Evolutionary conservation across 1,139 yeast genomes (phyloP).

Genomic region (Yamadazyma oceani): DNA sequence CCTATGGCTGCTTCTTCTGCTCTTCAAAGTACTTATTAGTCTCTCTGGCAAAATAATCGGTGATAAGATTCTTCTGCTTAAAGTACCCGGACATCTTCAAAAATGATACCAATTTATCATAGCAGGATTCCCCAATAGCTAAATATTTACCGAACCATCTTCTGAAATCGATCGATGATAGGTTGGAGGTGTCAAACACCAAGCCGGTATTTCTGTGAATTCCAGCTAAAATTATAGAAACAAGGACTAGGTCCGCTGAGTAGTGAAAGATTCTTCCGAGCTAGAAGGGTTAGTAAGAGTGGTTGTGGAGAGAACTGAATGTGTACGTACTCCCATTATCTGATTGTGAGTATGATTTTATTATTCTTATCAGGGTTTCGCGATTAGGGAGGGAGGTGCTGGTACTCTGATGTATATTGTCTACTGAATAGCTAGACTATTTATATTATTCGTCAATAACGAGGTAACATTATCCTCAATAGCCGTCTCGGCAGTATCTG

Average conservation of each 20-base stretch:
- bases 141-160: slow-evolving; percentile 55
- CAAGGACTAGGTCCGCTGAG: slow-evolving; percentile 56
- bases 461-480: slow-evolving; percentile 90
- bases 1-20: slow-evolving; percentile 14
- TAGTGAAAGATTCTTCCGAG: slow-evolving; percentile 56
- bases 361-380: too few species aligned
- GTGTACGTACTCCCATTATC: too few species aligned
- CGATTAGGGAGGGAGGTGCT: not conserved
- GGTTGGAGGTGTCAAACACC: slow-evolving; percentile 44
- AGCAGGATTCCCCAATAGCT: slow-evolving; percentile 53
- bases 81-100: slow-evolving; percentile 45
- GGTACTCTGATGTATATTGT: not conserved
- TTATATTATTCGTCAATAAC: slow-evolving; percentile 83
- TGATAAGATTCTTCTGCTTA: slow-evolving; percentile 40
- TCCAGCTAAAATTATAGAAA: slow-evolving; percentile 66
- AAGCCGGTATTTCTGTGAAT: slow-evolving; percentile 64
- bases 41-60: slow-evolving; percentile 37
- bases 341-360: too few species aligned
- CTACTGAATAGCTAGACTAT: slow-evolving; percentile 76
- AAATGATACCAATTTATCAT: slow-evolving; percentile 42
- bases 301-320: too few species aligned
- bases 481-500: slow-evolving; percentile 81
- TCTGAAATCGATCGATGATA: slow-evolving; percentile 54
- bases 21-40: slow-evolving; percentile 33
- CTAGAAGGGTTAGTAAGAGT: slow-evolving; percentile 21